These are phyloP conservation scores for Corinectria fuckeliana DNA, from an alignment of 2,329 filamentous ascomycete genomes.

Conservation along the genomic window DNA sequence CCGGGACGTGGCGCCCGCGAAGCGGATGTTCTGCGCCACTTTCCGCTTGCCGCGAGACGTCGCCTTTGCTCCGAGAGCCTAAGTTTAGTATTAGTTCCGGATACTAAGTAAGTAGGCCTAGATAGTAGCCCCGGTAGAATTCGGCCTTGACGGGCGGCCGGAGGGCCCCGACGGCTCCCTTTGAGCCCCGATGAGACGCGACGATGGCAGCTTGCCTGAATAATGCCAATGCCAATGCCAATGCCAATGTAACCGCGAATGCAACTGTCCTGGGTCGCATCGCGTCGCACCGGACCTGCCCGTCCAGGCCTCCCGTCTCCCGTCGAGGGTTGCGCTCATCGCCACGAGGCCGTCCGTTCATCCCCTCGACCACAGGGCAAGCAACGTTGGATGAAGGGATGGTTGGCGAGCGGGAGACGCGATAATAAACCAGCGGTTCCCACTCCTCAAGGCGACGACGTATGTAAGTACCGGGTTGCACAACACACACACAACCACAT, in stretches of 20 bases:
- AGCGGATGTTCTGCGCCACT: slow-evolving; percentile 95
- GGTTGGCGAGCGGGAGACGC: background rate
- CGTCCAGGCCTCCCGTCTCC: background rate
- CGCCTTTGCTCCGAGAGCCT: slow-evolving; percentile 67
- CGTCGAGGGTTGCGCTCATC: background rate
- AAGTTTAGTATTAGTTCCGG: too few relatives aligned
- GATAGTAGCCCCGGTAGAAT: slow-evolving; percentile 22
- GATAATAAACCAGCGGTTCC: background rate
- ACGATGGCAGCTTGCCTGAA: slow-evolving; percentile 11
- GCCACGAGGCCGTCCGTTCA: background rate
- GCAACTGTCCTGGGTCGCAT: background rate
- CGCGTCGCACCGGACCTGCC: background rate
- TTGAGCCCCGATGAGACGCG: slow-evolving; percentile 10
- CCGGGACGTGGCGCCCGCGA: slow-evolving; percentile 88
- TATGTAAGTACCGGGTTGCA: background rate
- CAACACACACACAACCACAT: background rate
- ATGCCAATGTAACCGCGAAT: slow-evolving; percentile 6
- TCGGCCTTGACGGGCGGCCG: slow-evolving; percentile 26
- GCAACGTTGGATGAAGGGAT: background rate
- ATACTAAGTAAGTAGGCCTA: too few relatives aligned
- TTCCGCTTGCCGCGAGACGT: slow-evolving; percentile 85
- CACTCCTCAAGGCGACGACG: background rate
- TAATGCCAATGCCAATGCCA: too few relatives aligned
- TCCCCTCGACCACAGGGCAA: background rate
- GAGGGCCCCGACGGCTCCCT: slow-evolving; percentile 10